These are phyloP conservation scores for Imleria badia DNA, from an alignment of 768 basidiomycete species.

Conservation along the genomic window DNA sequence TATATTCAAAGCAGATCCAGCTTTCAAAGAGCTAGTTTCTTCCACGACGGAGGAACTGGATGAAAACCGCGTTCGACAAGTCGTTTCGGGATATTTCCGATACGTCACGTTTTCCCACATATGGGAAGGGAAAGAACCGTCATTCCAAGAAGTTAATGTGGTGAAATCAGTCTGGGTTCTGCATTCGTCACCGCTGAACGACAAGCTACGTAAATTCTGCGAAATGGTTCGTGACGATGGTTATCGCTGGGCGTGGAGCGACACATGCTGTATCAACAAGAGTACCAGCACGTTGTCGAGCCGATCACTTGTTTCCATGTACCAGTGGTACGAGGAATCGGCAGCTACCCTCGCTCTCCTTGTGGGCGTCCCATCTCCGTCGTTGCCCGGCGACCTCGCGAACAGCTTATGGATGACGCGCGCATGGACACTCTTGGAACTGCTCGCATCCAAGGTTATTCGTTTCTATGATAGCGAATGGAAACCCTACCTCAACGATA, in stretches of 20 bases:
- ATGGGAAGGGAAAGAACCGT: slow-evolving; percentile 16
- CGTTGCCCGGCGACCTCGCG: slow-evolving; percentile 1
- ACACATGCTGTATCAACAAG: slow-evolving; percentile 13
- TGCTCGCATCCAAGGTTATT: slow-evolving; percentile 11
- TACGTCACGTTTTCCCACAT: slow-evolving; percentile 16
- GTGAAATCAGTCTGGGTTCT: slow-evolving; percentile 10
- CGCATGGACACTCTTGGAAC: slow-evolving; percentile 13
- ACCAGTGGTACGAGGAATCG: slow-evolving; percentile 9
- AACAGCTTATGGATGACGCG: slow-evolving; percentile 10
- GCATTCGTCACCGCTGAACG: neutral
- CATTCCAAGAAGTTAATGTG: slow-evolving; percentile 9
- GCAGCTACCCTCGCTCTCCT: slow-evolving; percentile 6
- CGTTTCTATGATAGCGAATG: slow-evolving; percentile 11
- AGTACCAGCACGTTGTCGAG: neutral
- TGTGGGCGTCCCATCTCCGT: neutral
- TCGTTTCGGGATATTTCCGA: slow-evolving; percentile 10
- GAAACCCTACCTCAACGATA: slow-evolving; percentile 8
- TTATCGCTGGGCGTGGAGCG: slow-evolving; percentile 15
- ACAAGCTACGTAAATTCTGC: slow-evolving; percentile 14
- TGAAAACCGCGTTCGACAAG: neutral
- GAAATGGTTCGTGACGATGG: slow-evolving; percentile 3
- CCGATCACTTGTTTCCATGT: slow-evolving; percentile 10
- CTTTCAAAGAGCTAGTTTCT: slow-evolving; percentile 10
- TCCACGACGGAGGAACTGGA: slow-evolving; percentile 11
- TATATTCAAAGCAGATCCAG: slow-evolving; percentile 6